Conservation (phyloP, 257 asterid genomes). For the Lavandula angustifolia region DNA sequence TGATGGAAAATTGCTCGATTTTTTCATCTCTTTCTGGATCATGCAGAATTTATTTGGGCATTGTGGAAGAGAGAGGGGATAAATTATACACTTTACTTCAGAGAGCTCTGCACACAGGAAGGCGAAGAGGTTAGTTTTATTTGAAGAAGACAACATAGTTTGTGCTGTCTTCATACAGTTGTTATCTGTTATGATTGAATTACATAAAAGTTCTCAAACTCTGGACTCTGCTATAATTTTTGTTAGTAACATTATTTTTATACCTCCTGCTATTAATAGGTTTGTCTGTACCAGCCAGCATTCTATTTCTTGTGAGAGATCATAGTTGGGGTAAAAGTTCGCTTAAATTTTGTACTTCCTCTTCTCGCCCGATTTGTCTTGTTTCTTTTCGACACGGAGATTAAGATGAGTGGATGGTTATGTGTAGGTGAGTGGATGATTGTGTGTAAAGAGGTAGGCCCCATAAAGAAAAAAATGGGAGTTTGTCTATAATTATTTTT, state of each 20-base stretch:
- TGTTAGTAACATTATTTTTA: neutral
- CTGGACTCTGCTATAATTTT: neutral
- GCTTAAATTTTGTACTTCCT: too few relatives aligned
- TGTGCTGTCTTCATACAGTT: conserved; percentile 23
- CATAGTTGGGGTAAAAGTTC: too few relatives aligned
- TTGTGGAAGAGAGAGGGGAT: conserved; percentile 31
- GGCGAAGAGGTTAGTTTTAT: conserved; percentile 8
- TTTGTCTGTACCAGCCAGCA: neutral
- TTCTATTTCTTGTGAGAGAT: too few relatives aligned
- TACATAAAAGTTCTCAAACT: neutral
- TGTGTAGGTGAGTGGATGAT: too few relatives aligned
- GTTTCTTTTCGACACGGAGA: too few relatives aligned
- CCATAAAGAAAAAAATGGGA: too few relatives aligned
- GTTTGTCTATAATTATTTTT: too few relatives aligned
- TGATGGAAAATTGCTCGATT: conserved; percentile 27
- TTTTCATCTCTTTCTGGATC: conserved; percentile 15
- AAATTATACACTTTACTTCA: conserved; percentile 19
- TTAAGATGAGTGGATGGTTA: too few relatives aligned
- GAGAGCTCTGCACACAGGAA: conserved; percentile 22
- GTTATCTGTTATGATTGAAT: conserved; percentile 23
- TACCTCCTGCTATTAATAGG: neutral
- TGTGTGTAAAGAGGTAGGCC: too few relatives aligned
- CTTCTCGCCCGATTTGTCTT: too few relatives aligned
- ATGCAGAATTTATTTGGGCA: conserved; percentile 26
- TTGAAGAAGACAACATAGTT: conserved; percentile 20